Percentiles rank a stretch among this genome's conserved stretches.
Conservation (phyloP, 1,139 yeast species). For the Zygosaccharomyces pseudobailii region DNA sequence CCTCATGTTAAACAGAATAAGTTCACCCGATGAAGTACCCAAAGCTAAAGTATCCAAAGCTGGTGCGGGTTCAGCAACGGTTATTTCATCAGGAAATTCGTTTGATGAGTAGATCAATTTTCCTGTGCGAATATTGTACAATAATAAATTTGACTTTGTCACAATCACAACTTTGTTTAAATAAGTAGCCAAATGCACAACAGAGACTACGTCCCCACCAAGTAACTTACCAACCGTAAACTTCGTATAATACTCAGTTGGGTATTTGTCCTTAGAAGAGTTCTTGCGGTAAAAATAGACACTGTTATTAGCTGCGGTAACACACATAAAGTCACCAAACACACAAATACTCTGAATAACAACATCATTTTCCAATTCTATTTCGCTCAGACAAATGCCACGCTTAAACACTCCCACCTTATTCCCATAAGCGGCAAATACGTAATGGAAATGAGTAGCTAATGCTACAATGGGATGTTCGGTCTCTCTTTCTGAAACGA, state of each 20-base stretch:
- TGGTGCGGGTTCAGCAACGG: conserved; percentile 76
- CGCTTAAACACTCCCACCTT: conserved; percentile 75
- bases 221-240: conserved; percentile 52
- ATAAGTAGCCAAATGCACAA: conserved; percentile 86
- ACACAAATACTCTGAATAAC: conserved; percentile 49
- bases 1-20: conserved; percentile 62
- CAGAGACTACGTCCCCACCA: conserved; percentile 60
- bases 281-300: conserved; percentile 62
- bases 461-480: conserved; percentile 63
- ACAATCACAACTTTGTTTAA: conserved; percentile 82
- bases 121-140: conserved; percentile 75
- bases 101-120: conserved; percentile 61
- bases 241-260: conserved; percentile 64
- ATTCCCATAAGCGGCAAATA: conserved; percentile 71
- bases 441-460: conserved; percentile 78
- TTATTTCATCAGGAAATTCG: conserved; percentile 46
- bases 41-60: conserved; percentile 78
- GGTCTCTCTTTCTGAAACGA: conserved; percentile 80
- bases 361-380: conserved; percentile 34
- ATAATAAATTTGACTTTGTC: conserved; percentile 53
- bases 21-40: conserved; percentile 67
- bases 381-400: conserved; percentile 65
- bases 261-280: conserved; percentile 42
- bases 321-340: conserved; percentile 79
- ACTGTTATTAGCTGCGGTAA: conserved; percentile 48